Percentiles rank a stretch among this genome's conserved stretches.
These are phyloP conservation scores for Neoboletus subvelutipes DNA, from an alignment of 768 basidiomycete species.

Conservation along the genomic window DNA sequence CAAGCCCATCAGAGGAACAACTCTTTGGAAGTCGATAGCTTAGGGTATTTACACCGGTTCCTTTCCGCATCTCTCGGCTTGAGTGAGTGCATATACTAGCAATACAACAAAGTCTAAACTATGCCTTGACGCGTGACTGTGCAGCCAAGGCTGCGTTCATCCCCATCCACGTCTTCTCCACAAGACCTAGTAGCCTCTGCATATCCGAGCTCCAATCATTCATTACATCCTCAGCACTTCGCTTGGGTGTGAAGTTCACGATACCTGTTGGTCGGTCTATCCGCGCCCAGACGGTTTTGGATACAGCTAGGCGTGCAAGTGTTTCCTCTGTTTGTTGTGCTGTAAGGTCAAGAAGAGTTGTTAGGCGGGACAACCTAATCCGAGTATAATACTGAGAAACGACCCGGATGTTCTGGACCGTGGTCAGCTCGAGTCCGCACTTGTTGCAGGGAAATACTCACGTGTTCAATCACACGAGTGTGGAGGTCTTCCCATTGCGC, in stretches of 20 bases:
- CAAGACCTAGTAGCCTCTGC: slow-evolving; percentile 83
- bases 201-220: slow-evolving; percentile 99
- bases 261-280: slow-evolving; percentile 91
- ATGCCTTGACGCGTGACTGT: slow-evolving; percentile 59
- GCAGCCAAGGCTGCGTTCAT: slow-evolving; percentile 90
- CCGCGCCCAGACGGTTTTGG: slow-evolving; percentile 90
- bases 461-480: slow-evolving; percentile 94
- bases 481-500: slow-evolving; percentile 95
- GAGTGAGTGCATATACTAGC: slow-evolving; percentile 11
- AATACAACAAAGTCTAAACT: slow-evolving; percentile 20
- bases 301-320: slow-evolving; percentile 86
- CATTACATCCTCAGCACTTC: slow-evolving; percentile 88
- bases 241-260: slow-evolving; percentile 81
- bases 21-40: slow-evolving; percentile 21
- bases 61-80: neutral
- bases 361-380: slow-evolving; percentile 81
- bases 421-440: neutral
- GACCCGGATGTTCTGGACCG: slow-evolving; percentile 86
- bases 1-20: slow-evolving; percentile 25
- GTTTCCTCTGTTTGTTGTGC: slow-evolving; percentile 82
- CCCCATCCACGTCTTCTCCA: slow-evolving; percentile 99
- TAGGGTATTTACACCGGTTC: slow-evolving; percentile 3
- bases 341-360: slow-evolving; percentile 83
- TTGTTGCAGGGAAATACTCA: slow-evolving; percentile 39
- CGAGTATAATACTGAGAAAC: slow-evolving; percentile 94